Evolutionary conservation across 2,329 filamentous ascomycete genomes (phyloP).

Genomic region (Chaetomium olivaceum): DNA sequence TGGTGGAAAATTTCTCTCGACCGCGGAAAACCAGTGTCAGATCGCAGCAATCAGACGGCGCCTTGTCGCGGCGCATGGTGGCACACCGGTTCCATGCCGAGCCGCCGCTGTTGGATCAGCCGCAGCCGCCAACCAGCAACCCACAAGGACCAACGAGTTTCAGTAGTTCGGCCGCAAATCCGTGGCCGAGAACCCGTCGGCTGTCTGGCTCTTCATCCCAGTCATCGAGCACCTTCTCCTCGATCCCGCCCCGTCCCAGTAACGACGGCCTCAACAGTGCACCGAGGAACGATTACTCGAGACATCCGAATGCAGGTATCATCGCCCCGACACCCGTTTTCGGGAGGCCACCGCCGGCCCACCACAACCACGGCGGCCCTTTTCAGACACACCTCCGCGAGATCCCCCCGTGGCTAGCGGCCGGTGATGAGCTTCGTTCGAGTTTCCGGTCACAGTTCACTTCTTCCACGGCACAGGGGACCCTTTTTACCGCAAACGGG

Average conservation of each 20-base stretch:
- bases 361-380: constrained; percentile 32
- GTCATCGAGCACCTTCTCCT: constrained; percentile 50
- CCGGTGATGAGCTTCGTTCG: constrained; percentile 51
- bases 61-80: constrained; percentile 27
- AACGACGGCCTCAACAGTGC: constrained; percentile 40
- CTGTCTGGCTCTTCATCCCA: constrained; percentile 51
- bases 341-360: constrained; percentile 29
- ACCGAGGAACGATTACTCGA: constrained; percentile 21
- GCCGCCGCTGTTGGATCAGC: constrained; percentile 31
- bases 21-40: constrained; percentile 54
- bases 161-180: constrained; percentile 24
- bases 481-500: constrained; percentile 46
- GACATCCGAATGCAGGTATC: constrained; percentile 18
- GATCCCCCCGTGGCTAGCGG: constrained; percentile 50
- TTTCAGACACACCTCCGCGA: constrained; percentile 34
- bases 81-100: constrained; percentile 28
- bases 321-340: constrained; percentile 12
- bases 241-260: constrained; percentile 43
- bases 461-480: constrained; percentile 59
- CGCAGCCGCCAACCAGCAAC: constrained; percentile 30
- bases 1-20: constrained; percentile 60
- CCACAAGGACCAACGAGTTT: constrained; percentile 23
- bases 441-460: constrained; percentile 60
- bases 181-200: constrained; percentile 46
- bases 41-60: constrained; percentile 30